Evolutionary conservation across 768 basidiomycete genomes (phyloP).

Genomic region (Calvatia gigantea): DNA sequence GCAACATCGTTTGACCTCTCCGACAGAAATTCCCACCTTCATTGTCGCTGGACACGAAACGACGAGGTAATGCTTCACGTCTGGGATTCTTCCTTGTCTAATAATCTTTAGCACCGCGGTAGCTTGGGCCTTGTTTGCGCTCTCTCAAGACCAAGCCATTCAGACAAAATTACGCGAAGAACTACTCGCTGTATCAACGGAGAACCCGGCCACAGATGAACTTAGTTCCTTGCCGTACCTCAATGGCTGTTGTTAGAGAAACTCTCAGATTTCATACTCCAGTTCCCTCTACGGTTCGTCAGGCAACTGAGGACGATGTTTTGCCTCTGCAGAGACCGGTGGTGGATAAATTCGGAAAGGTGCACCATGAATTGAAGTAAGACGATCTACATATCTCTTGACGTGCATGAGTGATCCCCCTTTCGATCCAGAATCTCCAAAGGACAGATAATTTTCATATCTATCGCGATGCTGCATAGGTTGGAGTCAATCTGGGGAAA

Average conservation of each 20-base stretch:
- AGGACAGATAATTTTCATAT: constrained; percentile 42
- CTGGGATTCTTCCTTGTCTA: background rate
- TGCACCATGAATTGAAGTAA: constrained; percentile 36
- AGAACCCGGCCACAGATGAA: constrained; percentile 65
- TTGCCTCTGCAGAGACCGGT: constrained; percentile 47
- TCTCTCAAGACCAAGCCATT: constrained; percentile 42
- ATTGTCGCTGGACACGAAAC: constrained; percentile 60
- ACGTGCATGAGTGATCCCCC: background rate
- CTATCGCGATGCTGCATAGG: constrained; percentile 49
- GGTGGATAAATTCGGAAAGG: constrained; percentile 38
- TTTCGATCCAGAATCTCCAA: constrained; percentile 32
- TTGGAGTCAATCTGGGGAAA: constrained; percentile 55
- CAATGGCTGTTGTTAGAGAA: constrained; percentile 58
- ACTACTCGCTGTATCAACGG: constrained; percentile 42
- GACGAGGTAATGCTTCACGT: constrained; percentile 22
- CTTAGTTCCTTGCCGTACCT: constrained; percentile 64
- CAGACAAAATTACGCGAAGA: constrained; percentile 60
- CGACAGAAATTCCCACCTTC: constrained; percentile 57
- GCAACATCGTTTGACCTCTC: background rate
- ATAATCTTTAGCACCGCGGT: constrained; percentile 32
- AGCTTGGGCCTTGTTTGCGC: constrained; percentile 57
- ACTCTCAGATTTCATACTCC: constrained; percentile 54
- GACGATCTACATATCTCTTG: constrained; percentile 1
- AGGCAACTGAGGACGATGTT: constrained; percentile 47
- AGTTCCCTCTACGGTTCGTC: constrained; percentile 38